Base-by-base conservation (phyloP, 176 grass and related monocot species). In the Musa beccarii region DNA sequence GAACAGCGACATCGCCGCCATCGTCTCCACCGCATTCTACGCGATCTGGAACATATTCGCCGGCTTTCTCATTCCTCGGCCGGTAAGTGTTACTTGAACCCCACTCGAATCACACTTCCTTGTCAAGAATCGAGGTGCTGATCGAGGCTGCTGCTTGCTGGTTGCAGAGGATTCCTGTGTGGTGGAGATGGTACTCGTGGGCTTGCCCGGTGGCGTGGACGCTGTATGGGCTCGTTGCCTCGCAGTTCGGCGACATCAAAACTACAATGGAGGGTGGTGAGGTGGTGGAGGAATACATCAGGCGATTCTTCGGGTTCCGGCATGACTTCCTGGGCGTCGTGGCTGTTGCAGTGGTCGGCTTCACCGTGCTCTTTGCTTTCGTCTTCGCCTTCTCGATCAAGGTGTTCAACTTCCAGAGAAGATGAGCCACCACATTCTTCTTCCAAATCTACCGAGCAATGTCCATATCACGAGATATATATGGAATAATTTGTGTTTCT, bases 161-260 rank as follows among this genome's bases (percentile, higher is more conserved):
- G 24, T 80, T 88, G 76, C 84, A 97, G 94, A 93, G 86, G 78
- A 97, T 97, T 66, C 94, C 93, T 19, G 89, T 97, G 81, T 97
- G 93, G 93, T 97, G 94, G 94, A 87, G 94, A 74, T 96, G 89
- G 93, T 96, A 96, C 54, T 81, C 79, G 2, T 96, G 93, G 93
- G 93, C 87, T 34, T 90, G 88, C 54, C 94, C 94, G 0, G 86
- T 97, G 29, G 84, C 94, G 20, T 97, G 90, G 94, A 97, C 94
- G 21, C 72, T 97, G 17, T 97, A 97, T 21, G 94, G 94, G 4
- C 80, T 97, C 43, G 90, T 93, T 2, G 88, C 86, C 29, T 97
- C 94, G 14, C 94, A 97, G 16, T 97, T 75, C 50, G 94, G 94
- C 70, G 84, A 97, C 59, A 85, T 83, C 53, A 0, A 11, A 11